These are phyloP conservation scores for Rhizopogon rudus DNA, from an alignment of 768 basidiomycete species.

Conservation along the genomic window DNA sequence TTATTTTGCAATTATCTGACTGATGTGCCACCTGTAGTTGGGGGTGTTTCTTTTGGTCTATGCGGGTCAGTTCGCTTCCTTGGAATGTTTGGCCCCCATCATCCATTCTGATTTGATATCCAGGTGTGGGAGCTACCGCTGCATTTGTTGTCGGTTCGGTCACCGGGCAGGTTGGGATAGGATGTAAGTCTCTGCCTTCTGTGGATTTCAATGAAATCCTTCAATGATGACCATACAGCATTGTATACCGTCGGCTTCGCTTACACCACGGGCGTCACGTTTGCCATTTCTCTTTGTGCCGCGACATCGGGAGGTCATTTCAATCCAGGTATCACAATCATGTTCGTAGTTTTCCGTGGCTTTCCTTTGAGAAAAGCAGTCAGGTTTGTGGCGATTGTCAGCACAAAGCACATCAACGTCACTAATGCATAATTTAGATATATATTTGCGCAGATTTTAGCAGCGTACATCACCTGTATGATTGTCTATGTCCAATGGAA, in stretches of 20 bases:
- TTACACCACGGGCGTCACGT: slow-evolving; percentile 55
- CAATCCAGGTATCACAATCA: slow-evolving; percentile 58
- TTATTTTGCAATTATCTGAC: slow-evolving; percentile 1
- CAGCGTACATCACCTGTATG: slow-evolving; percentile 58
- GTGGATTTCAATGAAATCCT: neutral
- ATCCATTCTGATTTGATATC: neutral
- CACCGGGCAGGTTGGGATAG: slow-evolving; percentile 34
- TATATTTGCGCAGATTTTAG: slow-evolving; percentile 60
- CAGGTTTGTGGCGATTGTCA: slow-evolving; percentile 32
- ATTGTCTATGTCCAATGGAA: slow-evolving; percentile 61
- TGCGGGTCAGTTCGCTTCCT: slow-evolving; percentile 30
- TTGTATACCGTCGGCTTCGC: slow-evolving; percentile 52
- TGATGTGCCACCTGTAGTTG: slow-evolving; percentile 28
- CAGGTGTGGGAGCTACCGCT: slow-evolving; percentile 53
- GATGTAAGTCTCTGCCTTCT: slow-evolving; percentile 38
- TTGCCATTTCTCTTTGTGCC: slow-evolving; percentile 49
- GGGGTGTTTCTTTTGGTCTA: slow-evolving; percentile 62
- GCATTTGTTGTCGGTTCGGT: slow-evolving; percentile 45
- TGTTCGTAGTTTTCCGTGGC: slow-evolving; percentile 44
- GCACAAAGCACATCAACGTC: neutral
- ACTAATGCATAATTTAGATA: slow-evolving; percentile 39
- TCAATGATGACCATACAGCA: slow-evolving; percentile 28
- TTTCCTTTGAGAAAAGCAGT: slow-evolving; percentile 49
- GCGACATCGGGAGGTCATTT: slow-evolving; percentile 62
- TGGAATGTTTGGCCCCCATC: neutral